Percentiles rank a stretch among this genome's conserved stretches.
phyloP scores from a whole-genome alignment of 1,139 yeast genomes.

The Waltiozyma sp. region DNA sequence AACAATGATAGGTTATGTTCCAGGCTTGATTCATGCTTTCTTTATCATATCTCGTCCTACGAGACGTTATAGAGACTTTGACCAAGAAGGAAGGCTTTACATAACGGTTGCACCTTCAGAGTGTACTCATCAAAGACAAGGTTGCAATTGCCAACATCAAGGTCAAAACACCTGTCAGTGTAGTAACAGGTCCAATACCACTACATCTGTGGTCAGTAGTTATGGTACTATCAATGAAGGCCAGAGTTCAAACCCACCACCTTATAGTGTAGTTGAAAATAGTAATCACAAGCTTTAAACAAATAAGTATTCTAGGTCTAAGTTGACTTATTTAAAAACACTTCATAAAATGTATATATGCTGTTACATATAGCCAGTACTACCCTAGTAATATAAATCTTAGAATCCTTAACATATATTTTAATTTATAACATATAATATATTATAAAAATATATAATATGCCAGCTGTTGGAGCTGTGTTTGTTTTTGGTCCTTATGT shows the following conservation, averaged over 20 bases:
- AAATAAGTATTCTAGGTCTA: too few relatives aligned
- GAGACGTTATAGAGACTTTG: neutral
- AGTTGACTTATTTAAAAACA: too few relatives aligned
- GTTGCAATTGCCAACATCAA: neutral
- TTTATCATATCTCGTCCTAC: constrained; percentile 37
- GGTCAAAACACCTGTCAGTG: neutral
- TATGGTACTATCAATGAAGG: neutral
- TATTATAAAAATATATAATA: too few relatives aligned
- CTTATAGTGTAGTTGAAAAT: neutral
- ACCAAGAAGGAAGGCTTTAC: neutral
- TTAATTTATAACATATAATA: too few relatives aligned
- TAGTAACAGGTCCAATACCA: neutral
- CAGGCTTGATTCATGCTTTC: constrained; percentile 62
- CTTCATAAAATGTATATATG: too few relatives aligned
- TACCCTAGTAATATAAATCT: too few relatives aligned
- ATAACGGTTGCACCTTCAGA: neutral
- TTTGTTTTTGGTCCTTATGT: too few relatives aligned
- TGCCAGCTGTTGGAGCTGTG: too few relatives aligned
- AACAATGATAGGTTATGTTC: constrained; percentile 69
- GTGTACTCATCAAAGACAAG: neutral
- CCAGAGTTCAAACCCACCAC: neutral
- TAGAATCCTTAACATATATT: too few relatives aligned
- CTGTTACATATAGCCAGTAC: too few relatives aligned
- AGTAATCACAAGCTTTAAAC: too few relatives aligned
- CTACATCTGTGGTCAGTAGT: neutral